Evolutionary conservation across 352 stramenopile genomes (phyloP).

Genomic region (Phytophthora hibernalis): DNA sequence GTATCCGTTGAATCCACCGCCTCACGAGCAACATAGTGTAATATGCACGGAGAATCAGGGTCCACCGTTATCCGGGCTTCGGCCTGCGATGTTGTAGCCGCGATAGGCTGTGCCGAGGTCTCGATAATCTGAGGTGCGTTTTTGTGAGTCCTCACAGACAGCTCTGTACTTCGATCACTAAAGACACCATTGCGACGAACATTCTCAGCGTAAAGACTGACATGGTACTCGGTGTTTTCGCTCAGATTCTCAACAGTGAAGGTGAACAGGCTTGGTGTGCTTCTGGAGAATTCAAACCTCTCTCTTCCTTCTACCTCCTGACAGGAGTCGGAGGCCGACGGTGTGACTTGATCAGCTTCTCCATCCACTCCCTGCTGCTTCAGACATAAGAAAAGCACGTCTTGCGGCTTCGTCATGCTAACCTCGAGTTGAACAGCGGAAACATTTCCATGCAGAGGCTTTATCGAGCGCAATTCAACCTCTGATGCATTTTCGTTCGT

Average conservation of each 20-base stretch:
- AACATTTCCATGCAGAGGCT: slow-evolving; percentile 45
- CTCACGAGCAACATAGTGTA: slow-evolving; percentile 59
- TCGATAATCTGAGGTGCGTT: slow-evolving; percentile 41
- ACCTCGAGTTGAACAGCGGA: slow-evolving; percentile 51
- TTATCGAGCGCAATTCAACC: slow-evolving; percentile 38
- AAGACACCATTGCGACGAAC: slow-evolving; percentile 57
- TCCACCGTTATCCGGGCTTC: slow-evolving; percentile 29
- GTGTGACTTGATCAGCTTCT: slow-evolving; percentile 2
- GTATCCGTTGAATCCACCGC: not conserved
- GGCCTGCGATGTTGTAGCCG: slow-evolving; percentile 47
- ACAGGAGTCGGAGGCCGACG: slow-evolving; percentile 20
- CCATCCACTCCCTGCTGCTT: not conserved
- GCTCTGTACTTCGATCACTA: slow-evolving; percentile 34
- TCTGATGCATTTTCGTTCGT: slow-evolving; percentile 78
- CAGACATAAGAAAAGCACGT: slow-evolving; percentile 64
- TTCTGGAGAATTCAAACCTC: slow-evolving; percentile 32
- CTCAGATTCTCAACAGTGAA: slow-evolving; percentile 65
- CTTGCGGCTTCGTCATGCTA: slow-evolving; percentile 63
- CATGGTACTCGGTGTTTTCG: slow-evolving; percentile 49
- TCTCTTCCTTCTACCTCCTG: slow-evolving; percentile 41
- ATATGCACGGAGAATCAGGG: slow-evolving; percentile 35
- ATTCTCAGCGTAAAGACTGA: slow-evolving; percentile 69
- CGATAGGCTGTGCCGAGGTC: slow-evolving; percentile 28
- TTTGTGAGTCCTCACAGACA: slow-evolving; percentile 51
- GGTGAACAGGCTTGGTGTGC: slow-evolving; percentile 32